phyloP scores from a whole-genome alignment of 768 basidiomycete genomes.

The Naganishia kalamii region DNA sequence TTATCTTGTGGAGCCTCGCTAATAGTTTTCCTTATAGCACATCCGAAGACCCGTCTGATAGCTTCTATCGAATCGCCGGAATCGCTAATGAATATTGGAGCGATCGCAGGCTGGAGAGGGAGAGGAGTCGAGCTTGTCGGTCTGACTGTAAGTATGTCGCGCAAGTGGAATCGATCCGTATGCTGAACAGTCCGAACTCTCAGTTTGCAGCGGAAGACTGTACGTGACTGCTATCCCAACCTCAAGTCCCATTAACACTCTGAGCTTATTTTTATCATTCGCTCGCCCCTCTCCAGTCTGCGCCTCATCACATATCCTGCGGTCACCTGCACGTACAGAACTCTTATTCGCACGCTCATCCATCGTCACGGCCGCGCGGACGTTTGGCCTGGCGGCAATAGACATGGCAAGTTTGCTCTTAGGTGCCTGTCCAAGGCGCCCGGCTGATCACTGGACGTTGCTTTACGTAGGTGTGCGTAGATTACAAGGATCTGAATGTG shows the following conservation, averaged over 20 bases:
- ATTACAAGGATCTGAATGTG: constrained; percentile 67
- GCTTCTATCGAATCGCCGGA: constrained; percentile 26
- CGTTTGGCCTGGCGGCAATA: constrained; percentile 74
- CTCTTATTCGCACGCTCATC: constrained; percentile 76
- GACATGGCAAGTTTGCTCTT: constrained; percentile 64
- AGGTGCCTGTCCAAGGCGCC: neutral
- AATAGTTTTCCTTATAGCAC: neutral
- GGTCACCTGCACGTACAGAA: constrained; percentile 67
- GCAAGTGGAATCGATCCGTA: neutral
- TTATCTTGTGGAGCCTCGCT: neutral
- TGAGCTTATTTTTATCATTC: neutral
- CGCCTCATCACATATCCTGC: constrained; percentile 74
- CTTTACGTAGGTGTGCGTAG: constrained; percentile 69
- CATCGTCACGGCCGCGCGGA: constrained; percentile 73
- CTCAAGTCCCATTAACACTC: too few relatives aligned
- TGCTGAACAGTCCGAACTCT: too few relatives aligned
- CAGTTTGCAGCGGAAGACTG: constrained; percentile 96
- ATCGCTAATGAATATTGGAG: constrained; percentile 18
- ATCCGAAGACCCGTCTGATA: constrained; percentile 23
- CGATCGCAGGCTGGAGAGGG: constrained; percentile 22
- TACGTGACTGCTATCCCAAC: constrained; percentile 45
- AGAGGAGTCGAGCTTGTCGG: constrained; percentile 20
- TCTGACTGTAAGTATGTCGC: constrained; percentile 11
- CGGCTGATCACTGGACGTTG: constrained; percentile 7
- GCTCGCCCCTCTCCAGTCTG: constrained; percentile 56